These are phyloP conservation scores for Chrysochromulina tobinii DNA, from an alignment of 78 protist genomes.

Conservation along the genomic window DNA sequence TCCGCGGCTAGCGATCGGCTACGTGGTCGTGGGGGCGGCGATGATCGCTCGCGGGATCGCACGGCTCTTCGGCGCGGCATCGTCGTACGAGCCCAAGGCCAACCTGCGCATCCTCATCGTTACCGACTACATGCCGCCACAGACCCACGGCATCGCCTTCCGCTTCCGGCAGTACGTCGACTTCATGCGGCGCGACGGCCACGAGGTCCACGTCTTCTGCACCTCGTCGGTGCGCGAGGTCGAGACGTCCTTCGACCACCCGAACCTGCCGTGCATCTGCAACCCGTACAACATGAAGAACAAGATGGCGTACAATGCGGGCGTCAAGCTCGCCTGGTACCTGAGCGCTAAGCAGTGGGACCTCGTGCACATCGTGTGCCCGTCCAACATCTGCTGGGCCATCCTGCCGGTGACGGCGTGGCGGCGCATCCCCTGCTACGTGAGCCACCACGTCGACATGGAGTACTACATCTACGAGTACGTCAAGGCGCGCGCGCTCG, in stretches of 20 bases:
- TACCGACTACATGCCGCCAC: slow-evolving; percentile 39
- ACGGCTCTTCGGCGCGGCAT: neutral
- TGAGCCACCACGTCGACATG: slow-evolving; percentile 8
- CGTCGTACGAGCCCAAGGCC: neutral
- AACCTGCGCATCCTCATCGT: slow-evolving; percentile 28
- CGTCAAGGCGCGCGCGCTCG: neutral
- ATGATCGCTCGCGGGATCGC: neutral
- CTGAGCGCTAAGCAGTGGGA: slow-evolving; percentile 30
- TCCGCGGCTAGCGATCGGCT: no score
- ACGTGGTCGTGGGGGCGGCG: no score
- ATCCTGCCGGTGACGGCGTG: slow-evolving; percentile 9
- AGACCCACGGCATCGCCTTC: slow-evolving; percentile 45
- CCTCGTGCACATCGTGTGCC: slow-evolving; percentile 35
- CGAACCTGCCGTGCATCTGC: slow-evolving; percentile 10
- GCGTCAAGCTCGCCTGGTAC: slow-evolving; percentile 22
- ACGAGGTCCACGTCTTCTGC: slow-evolving; percentile 27
- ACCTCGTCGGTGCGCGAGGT: neutral
- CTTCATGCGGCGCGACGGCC: slow-evolving; percentile 8
- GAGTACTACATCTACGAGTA: neutral
- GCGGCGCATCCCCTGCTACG: neutral
- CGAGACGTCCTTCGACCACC: slow-evolving; percentile 26
- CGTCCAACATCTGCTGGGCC: slow-evolving; percentile 1
- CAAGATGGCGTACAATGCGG: slow-evolving; percentile 20
- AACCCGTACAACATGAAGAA: slow-evolving; percentile 20
- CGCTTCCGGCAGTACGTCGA: slow-evolving; percentile 18